These are phyloP conservation scores for Capsicum pubescens DNA, from an alignment of 257 asterid genomes.

Conservation along the genomic window DNA sequence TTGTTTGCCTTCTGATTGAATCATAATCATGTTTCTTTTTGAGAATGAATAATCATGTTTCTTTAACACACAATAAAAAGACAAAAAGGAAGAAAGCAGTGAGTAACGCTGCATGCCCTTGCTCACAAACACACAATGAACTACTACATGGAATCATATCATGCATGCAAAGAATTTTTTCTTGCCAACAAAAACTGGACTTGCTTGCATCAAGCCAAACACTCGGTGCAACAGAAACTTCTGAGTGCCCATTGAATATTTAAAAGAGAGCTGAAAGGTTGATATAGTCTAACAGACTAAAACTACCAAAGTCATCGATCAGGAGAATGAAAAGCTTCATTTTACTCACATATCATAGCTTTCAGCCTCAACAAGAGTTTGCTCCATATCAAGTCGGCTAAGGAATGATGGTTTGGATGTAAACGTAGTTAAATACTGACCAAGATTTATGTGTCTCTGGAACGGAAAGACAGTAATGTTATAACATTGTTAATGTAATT, in stretches of 20 bases:
- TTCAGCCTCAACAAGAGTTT: slow-evolving; percentile 91
- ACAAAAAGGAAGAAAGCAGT: neutral
- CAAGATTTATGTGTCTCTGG: slow-evolving; percentile 98
- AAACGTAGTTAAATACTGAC: slow-evolving; percentile 84
- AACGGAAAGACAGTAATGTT: slow-evolving; percentile 43
- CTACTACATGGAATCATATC: neutral
- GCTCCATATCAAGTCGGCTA: slow-evolving; percentile 93
- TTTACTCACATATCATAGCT: slow-evolving; percentile 83
- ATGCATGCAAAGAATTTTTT: neutral
- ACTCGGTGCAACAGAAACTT: neutral
- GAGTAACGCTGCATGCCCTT: neutral
- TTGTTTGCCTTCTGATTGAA: neutral
- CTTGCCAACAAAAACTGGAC: slow-evolving; percentile 13
- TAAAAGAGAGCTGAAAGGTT: slow-evolving; percentile 6
- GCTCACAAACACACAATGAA: slow-evolving; percentile 14
- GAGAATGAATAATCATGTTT: neutral
- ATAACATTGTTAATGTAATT: neutral
- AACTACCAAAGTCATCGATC: slow-evolving; percentile 8
- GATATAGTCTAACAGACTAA: neutral
- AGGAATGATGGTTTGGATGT: slow-evolving; percentile 88
- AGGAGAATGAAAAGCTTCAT: neutral
- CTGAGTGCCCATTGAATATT: neutral
- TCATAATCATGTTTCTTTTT: neutral
- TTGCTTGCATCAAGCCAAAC: neutral
- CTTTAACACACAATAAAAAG: neutral